A percentile compares a stretch with the other conserved stretches of the same genome.
These are phyloP conservation scores for Diplotaxis tenuifolia DNA, from an alignment of 345 rosid genomes.

Conservation along the genomic window DNA sequence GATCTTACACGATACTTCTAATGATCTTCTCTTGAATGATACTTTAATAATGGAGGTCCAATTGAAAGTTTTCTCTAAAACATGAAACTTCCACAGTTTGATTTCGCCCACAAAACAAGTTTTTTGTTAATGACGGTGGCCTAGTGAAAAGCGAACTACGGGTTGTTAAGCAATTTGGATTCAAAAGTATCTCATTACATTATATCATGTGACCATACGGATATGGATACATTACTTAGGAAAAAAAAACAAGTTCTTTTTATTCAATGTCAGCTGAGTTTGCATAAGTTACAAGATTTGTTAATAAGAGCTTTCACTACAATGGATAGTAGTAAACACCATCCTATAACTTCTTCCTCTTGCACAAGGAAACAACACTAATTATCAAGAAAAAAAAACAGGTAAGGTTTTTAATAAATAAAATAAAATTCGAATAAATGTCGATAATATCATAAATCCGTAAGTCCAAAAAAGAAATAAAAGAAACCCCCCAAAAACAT, in stretches of 20 bases:
- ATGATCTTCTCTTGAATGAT: neutral
- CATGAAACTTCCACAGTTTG: neutral
- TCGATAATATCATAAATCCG: no score
- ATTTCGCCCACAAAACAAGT: neutral
- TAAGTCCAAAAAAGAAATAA: no score
- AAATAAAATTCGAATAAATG: no score
- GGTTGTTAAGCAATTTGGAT: no score
- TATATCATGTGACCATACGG: no score
- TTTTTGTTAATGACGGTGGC: no score
- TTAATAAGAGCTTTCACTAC: neutral
- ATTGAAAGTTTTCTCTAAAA: neutral
- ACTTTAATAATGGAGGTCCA: neutral
- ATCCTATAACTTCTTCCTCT: neutral
- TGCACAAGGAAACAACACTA: neutral
- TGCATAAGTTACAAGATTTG: neutral
- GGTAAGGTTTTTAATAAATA: no score
- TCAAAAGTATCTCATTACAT: no score
- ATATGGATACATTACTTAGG: no score
- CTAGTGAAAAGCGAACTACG: no score
- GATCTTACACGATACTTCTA: neutral
- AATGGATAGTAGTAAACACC: neutral
- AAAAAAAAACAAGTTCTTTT: no score
- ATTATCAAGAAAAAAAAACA: neutral
- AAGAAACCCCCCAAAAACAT: no score
- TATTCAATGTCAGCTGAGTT: neutral